phyloP scores from a whole-genome alignment of 306 rosid species.

The Urtica urens region DNA sequence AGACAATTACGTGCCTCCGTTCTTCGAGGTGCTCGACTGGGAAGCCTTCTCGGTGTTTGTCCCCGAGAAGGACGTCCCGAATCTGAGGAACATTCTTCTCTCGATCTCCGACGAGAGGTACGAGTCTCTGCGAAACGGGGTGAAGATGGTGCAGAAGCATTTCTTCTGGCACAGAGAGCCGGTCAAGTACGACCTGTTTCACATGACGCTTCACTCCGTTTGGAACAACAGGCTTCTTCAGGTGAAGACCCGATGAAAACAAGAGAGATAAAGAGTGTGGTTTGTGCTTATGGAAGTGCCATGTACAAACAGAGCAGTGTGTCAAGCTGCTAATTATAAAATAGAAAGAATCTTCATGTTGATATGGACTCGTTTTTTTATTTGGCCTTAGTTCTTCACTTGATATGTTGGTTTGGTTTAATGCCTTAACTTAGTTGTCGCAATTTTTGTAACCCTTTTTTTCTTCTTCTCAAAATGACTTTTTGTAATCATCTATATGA shows the following conservation, averaged over 20 bases:
- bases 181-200: conserved; percentile 59
- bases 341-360: no score
- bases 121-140: conserved; percentile 36
- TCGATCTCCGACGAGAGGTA: conserved; percentile 64
- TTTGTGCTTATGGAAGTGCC: conserved; percentile 12
- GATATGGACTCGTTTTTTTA: no score
- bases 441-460: no score
- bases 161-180: conserved; percentile 59
- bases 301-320: no score
- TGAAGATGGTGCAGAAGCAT: conserved; percentile 49
- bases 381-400: no score
- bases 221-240: conserved; percentile 67
- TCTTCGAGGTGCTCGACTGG: conserved; percentile 46
- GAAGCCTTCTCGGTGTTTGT: conserved; percentile 37
- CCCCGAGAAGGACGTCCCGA: conserved; percentile 54
- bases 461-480: no score
- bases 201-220: conserved; percentile 65
- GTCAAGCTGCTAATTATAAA: no score
- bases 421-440: no score
- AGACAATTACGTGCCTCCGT: conserved; percentile 43
- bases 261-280: conserved; percentile 15
- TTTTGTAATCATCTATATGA: no score
- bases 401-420: no score
- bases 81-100: conserved; percentile 46
- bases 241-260: conserved; percentile 17